Evolutionary conservation across 257 asterid species (phyloP), one percentile per base, ranked within the genome.

Genomic region (Lithospermum erythrorhizon): DNA sequence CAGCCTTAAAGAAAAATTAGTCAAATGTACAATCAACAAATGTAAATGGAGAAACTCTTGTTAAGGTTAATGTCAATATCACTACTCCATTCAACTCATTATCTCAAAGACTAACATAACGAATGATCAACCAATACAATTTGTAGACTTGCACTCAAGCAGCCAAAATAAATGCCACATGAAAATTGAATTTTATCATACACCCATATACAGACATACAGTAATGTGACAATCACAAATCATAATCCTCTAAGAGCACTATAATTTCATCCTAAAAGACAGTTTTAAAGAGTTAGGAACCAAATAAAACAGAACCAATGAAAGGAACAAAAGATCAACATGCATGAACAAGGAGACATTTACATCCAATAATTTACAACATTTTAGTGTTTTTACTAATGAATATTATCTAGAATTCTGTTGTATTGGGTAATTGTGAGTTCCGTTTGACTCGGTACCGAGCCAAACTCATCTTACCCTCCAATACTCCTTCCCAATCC

Each of bases 401-500:
- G 49, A 53, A 21, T 4, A 13, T 53, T 11, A n/a, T n/a, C n/a
- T 59, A 73, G 47, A 78, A 78, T 76, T 78, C 84, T 54, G 75
- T 73, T 35, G 84, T 78, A 75, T 72, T 76, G 13, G 62, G 67
- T 53, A 76, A 72, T 1, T 56, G 61, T 6, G 53, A 20, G 21
- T 64, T 48, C 64, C 62, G 49, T 15, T 72, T 61, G 21, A 63
- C 77, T 70, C 87, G 70, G 77, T 71, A 61, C 78, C 88, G 76
- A 55, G 76, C 78, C 69, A 73, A 82, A 69, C 73, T 77, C 79
- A 79, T 73, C 47, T 90, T 84, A 25, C 76, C 87, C 62, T 77
- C 78, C 87, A 88, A 71, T 66, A 79, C 84, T 21, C 80, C 86
- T 27, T 86, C 98, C 95, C 94, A 81, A 17, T 91, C 94, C 52